Base-by-base conservation (phyloP, 129 eudicot genomes). In the Calendula officinalis region DNA sequence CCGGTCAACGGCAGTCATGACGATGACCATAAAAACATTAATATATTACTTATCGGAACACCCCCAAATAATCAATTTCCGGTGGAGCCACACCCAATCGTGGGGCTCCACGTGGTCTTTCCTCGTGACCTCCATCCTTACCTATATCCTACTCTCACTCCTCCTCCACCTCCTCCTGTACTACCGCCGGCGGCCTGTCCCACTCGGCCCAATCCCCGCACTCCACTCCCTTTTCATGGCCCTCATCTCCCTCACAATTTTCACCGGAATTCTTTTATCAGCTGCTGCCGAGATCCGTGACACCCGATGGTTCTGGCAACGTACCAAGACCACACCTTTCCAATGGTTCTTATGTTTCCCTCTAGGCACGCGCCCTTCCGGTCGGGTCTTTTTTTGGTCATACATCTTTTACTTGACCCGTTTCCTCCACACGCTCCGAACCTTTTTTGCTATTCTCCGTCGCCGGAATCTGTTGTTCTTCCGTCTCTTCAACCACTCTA, bases 301-400 rank as follows among this genome's bases (percentile, higher is more conserved):
- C 51, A 87, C 89, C 0, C 88, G 97, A 2, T 91, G 97, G 97
- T 68, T 80, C 51, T 91, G 96, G 96, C 74, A 91, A 16, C 70
- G 89, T 5, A 62, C 84, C 8, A 76, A 71, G 4, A 84, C 84
- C 65, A 86, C 97, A 13, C 84, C 97, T 0, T 74, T 84, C 7
- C 85, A 84, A 57, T 90, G 95, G 95, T 83, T 90, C 56, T 60
- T 90, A 16, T 90, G 97, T 55, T 90, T 90, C 79, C 97, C 97
- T 0, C 60, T 84, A 35, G 97, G 97, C 9, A 90, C 97, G 4
- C 97, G 95, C 8, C 90, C 97, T 3, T 77, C 95, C 4, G 97
- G 97, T 0, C 89, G 97, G 36, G 97, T 90, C 34, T 90, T 90
- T 72, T 91, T 91, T 67, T 91, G 95, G 97, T 91, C 97, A 0